Percentiles rank a stretch among this genome's conserved stretches.
phyloP scores from a whole-genome alignment of 2,329 filamentous ascomycete genomes.

The Beauveria sp. region DNA sequence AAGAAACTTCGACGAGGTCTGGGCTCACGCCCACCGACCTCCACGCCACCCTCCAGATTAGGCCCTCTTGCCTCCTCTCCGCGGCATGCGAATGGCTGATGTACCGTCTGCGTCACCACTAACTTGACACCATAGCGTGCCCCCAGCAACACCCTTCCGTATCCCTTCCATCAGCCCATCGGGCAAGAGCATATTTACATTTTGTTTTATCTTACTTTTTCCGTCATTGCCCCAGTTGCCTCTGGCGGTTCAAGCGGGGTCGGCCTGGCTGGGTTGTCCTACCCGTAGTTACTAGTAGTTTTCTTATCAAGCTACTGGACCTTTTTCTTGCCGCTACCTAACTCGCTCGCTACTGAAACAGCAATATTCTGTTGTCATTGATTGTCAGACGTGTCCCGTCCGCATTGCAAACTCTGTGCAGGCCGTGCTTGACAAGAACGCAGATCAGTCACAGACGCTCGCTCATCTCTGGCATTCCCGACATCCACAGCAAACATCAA shows the following conservation, averaged over 20 bases:
- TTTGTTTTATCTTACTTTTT: not conserved
- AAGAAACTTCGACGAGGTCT: conserved; percentile 7
- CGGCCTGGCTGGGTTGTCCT: not conserved
- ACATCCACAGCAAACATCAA: not conserved
- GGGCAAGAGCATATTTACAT: not conserved
- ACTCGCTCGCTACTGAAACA: not conserved
- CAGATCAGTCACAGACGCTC: not conserved
- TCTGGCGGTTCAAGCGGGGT: not conserved
- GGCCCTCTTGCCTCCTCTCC: not conserved
- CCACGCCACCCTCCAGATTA: conserved; percentile 9
- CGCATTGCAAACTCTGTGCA: not conserved
- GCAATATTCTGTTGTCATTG: not conserved
- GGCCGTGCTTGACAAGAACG: not conserved
- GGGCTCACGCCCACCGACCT: not conserved
- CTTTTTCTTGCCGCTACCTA: not conserved
- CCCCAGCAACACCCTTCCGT: not conserved
- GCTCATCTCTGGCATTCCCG: not conserved
- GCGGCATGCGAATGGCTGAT: conserved; percentile 5
- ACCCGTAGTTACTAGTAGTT: not conserved
- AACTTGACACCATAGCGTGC: not conserved
- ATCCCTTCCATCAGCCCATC: conserved; percentile 1
- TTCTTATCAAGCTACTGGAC: not conserved
- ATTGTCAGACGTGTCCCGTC: not conserved
- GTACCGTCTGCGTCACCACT: not conserved
- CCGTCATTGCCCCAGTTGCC: not conserved